Conservation (phyloP, 768 basidiomycete genomes). For the Cystoderma amianthinum region DNA sequence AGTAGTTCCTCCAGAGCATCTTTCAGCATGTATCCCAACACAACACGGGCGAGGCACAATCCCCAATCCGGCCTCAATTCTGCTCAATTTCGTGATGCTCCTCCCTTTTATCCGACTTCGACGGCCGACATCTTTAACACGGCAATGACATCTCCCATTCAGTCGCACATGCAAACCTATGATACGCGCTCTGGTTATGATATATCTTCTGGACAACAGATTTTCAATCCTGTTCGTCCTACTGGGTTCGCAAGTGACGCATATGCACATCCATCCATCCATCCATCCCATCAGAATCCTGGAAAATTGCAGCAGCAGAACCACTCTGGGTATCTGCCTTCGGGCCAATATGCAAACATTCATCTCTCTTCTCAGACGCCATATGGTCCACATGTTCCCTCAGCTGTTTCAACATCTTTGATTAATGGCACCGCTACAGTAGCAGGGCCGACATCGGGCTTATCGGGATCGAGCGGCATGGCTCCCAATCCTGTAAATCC, state of each 20-base stretch:
- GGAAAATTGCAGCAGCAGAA: conserved; percentile 21
- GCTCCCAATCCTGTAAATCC: conserved; percentile 14
- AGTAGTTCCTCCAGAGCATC: conserved; percentile 22
- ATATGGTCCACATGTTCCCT: conserved; percentile 62
- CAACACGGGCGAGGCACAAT: conserved; percentile 32
- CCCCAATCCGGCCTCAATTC: conserved; percentile 23
- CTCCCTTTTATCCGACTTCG: conserved; percentile 22
- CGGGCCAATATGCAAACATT: conserved; percentile 22
- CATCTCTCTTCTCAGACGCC: conserved; percentile 70
- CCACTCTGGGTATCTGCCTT: conserved; percentile 15
- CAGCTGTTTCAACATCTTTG: conserved; percentile 20
- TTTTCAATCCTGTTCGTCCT: no score
- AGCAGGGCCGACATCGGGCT: conserved; percentile 14
- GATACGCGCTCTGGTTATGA: conserved; percentile 30
- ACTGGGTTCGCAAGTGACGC: no score
- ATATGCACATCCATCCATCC: conserved; percentile 14
- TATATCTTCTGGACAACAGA: conserved; percentile 18
- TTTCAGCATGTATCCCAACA: conserved; percentile 33
- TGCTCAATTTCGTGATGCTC: conserved; percentile 27
- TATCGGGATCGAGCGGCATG: conserved; percentile 17
- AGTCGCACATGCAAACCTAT: conserved; percentile 26
- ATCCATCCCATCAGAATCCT: conserved; percentile 13
- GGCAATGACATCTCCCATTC: conserved; percentile 30
- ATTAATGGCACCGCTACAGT: conserved; percentile 11
- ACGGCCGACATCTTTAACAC: conserved; percentile 24